Evolutionary conservation across 257 asterid genomes (phyloP), one percentile per base, ranked within the genome.

Genomic region (Mitragyna speciosa): DNA sequence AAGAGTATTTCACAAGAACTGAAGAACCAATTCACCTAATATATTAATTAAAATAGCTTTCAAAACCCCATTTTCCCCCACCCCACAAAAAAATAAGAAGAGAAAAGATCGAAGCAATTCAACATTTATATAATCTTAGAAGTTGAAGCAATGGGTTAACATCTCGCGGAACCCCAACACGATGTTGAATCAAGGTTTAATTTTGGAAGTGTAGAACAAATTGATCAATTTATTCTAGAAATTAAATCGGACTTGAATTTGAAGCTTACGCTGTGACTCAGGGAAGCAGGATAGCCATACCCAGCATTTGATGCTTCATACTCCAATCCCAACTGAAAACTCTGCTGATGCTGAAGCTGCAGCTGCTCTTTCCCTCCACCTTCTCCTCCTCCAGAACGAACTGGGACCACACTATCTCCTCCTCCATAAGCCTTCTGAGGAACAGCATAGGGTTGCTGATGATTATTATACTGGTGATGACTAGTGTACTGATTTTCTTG

Each of bases 331-430:
- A 84, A 71, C 73, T 85, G 91, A 68, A 85, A 90, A 76, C 64
- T 66, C 10, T 71, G 64, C 69, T 79, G 84, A 6, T 82, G 82
- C 41, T 79, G 84, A 41, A 82, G 82, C 6, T 79, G 84, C 22
- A 82, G 82, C 10, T 79, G 82, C 36, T 83, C 82, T 72, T 85
- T 26, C 70, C 87, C 78, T 15, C 72, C 86, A 24, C 82, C 84
- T 12, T 81, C 78, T 20, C 72, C 86, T 20, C 82, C 84, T 10
- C 80, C 78, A n/a, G 64, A 36, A 75, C 85, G 88, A 61, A 79
- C 81, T 4, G 97, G 93, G 73, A 90, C 93, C 45, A 84, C 84
- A 24, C 92, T 84, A n/a, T 86, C 97, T 9, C 86, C 87, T 2
- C 83, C 92, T 2, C 83, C 92, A 6, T 82, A 83, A 64, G 82